Base-by-base conservation (phyloP, 139 green algal genomes). In the Chlorella sp. region DNA sequence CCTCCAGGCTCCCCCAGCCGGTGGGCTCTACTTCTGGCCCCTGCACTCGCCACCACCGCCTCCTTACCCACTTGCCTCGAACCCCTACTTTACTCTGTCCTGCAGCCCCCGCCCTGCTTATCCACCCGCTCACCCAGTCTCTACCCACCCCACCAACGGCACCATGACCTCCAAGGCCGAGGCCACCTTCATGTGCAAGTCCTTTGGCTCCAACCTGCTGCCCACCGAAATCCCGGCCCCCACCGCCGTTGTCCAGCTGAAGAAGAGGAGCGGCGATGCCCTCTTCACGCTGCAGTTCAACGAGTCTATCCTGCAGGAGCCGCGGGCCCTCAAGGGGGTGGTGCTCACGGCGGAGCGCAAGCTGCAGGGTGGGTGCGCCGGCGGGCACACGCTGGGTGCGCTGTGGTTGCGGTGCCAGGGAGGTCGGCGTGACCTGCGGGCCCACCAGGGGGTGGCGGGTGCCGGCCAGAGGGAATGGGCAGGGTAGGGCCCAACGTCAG, bases 291-390 rank as follows among this genome's bases (percentile, higher is more conserved):
- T 92, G 32, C 16, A 32, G 34, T 69, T 92, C 61, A 90, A 48
- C 60, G 90, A 92, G 37, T 77, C 85, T 39, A 87, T 85, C 24
- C 61, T 92, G 37, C 76, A 57, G 3, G 77, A 90, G 76, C 89
- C 83, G 11, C 90, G 71, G 76, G 19, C 9, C 30, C 37, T 12
- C 69, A 90, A 60, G 34, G 89, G 61, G 24, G 9, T 90, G 18
- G 21, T 73, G 32, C 42, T 92, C 32, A n/a, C n/a, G 16, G 90
- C 85, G 9, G 90, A 92, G 61, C 57, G 24, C n/a, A 79, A 89
- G 37, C 76, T 68, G 26, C 39, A 81, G 14, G 53, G 53, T 57
- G 37, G 32, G 75, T 89, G 86, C 83, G 64, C 15, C 3, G 21
- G 21, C 12, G 3, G 26, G 7, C 30, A 15, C 22, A 18, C 5